Percentiles rank a stretch among this genome's conserved stretches.
These are phyloP conservation scores for Monosporozyma unispora DNA, from an alignment of 805 yeast genomes.

Conservation along the genomic window DNA sequence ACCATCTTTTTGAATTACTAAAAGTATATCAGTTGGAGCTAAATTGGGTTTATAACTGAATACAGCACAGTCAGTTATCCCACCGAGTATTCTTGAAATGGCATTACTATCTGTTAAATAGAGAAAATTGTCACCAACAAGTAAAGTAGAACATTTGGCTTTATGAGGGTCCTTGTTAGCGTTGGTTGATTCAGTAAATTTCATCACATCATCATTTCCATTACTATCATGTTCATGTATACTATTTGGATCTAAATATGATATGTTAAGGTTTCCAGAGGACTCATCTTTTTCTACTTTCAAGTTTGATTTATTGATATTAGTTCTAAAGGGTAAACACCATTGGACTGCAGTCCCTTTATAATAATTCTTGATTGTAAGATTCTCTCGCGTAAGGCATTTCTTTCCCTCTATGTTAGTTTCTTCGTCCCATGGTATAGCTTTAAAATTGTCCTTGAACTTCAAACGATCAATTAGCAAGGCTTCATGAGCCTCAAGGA, in stretches of 20 bases:
- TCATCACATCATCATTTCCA: background rate
- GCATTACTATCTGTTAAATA: slow-evolving; percentile 9
- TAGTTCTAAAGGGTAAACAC: slow-evolving; percentile 6
- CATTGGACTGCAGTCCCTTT: slow-evolving; percentile 2
- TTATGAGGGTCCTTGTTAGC: background rate
- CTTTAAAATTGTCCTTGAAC: background rate
- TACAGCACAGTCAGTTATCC: slow-evolving; percentile 14
- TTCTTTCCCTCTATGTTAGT: background rate
- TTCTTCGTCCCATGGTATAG: background rate
- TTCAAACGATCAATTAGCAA: background rate
- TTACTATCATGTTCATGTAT: background rate
- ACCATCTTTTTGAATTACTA: slow-evolving; percentile 14
- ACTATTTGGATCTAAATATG: background rate
- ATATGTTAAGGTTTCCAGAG: background rate
- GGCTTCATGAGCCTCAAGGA: background rate
- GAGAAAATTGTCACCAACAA: slow-evolving; percentile 12
- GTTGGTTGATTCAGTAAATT: too few relatives aligned
- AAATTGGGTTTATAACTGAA: background rate
- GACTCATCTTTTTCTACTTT: background rate
- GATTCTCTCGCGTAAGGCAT: background rate
- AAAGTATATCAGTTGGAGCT: slow-evolving; percentile 5
- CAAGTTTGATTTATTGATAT: background rate
- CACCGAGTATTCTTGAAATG: slow-evolving; percentile 8
- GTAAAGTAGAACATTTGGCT: slow-evolving; percentile 4
- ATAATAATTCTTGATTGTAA: background rate